Conservation (phyloP, 2,329 filamentous ascomycete genomes). For the Whalleya microplaca region DNA sequence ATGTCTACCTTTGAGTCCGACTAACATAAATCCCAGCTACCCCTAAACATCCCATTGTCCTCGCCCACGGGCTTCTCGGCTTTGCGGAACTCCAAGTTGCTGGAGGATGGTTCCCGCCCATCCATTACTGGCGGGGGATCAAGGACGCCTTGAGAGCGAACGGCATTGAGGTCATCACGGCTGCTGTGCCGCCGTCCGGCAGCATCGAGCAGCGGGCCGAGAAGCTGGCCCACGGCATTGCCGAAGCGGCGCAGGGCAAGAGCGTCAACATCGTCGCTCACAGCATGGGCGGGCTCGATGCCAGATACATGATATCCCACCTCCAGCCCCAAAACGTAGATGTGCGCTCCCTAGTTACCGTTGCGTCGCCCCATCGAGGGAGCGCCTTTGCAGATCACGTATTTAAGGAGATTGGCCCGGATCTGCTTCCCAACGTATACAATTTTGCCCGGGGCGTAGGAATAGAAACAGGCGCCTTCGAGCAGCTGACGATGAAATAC, state of each 20-base stretch:
- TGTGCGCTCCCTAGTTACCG: conserved; percentile 57
- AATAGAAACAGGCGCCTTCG: conserved; percentile 62
- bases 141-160: conserved; percentile 58
- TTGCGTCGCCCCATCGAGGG: conserved; percentile 60
- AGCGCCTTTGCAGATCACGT: conserved; percentile 60
- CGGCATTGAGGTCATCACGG: conserved; percentile 59
- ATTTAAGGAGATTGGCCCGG: conserved; percentile 49
- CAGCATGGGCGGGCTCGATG: conserved; percentile 68
- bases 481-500: conserved; percentile 62
- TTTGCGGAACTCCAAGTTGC: conserved; percentile 61
- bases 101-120: conserved; percentile 53
- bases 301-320: conserved; percentile 66
- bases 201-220: conserved; percentile 64
- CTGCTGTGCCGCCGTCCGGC: conserved; percentile 64
- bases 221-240: conserved; percentile 59
- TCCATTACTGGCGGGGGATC: conserved; percentile 70
- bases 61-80: conserved; percentile 68
- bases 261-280: conserved; percentile 80
- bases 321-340: conserved; percentile 51
- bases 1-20: neutral
- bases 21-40: conserved; percentile 44
- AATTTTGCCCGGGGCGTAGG: conserved; percentile 54
- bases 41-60: conserved; percentile 64
- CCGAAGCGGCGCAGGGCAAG: conserved; percentile 46
- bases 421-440: conserved; percentile 59